Conservation (phyloP, 352 stramenopile species). For the Hyphochytrium catenoides region DNA sequence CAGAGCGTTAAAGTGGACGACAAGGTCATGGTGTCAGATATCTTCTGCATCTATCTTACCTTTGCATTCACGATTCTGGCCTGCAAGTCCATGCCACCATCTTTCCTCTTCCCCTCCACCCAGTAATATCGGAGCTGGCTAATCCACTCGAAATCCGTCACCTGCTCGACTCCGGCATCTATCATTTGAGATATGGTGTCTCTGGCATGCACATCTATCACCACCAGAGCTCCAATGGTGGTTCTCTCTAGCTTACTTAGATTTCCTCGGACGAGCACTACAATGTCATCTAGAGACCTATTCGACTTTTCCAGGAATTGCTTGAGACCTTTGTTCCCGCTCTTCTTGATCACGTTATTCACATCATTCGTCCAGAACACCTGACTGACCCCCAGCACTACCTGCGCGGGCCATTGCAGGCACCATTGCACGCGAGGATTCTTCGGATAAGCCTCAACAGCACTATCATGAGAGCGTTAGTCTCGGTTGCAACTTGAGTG, state of each 20-base stretch:
- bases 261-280: conserved; percentile 69
- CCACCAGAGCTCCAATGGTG: conserved; percentile 70
- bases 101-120: conserved; percentile 29
- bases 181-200: conserved; percentile 79
- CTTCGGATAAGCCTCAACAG: conserved; percentile 53
- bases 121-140: conserved; percentile 81
- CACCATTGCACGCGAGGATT: conserved; percentile 63
- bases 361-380: conserved; percentile 85
- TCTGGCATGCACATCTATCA: conserved; percentile 73
- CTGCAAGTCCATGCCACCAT: conserved; percentile 32
- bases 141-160: conserved; percentile 79
- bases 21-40: conserved; percentile 4
- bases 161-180: conserved; percentile 51
- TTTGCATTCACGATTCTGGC: conserved; percentile 63
- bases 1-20: conserved; percentile 2
- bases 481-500: no score
- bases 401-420: conserved; percentile 76
- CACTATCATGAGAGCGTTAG: no score
- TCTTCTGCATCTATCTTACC: conserved; percentile 14
- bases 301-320: conserved; percentile 59
- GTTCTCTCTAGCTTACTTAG: conserved; percentile 71
- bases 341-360: conserved; percentile 42
- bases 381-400: conserved; percentile 69
- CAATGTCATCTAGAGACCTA: conserved; percentile 55
- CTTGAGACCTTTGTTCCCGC: conserved; percentile 34